These are phyloP conservation scores for Ophiorrhiza pumila DNA, from an alignment of 257 asterid species.

Conservation along the genomic window DNA sequence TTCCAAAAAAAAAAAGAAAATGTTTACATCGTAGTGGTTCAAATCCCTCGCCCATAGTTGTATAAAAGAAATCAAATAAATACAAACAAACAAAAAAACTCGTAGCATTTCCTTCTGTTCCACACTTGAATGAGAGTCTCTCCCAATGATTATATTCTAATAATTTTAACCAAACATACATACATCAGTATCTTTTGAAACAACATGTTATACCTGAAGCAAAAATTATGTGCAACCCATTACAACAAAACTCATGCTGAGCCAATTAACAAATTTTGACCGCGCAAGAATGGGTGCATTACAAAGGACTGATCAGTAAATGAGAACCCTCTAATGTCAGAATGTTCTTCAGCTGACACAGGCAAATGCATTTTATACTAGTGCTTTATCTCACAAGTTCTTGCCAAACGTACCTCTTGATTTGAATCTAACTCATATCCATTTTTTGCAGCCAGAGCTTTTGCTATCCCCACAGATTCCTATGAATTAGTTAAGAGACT, in stretches of 20 bases:
- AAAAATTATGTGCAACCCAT: not conserved
- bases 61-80: too few species aligned
- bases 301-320: not conserved
- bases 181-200: not conserved
- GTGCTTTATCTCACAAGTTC: not conserved
- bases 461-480: conserved; percentile 99
- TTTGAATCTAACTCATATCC: conserved; percentile 96
- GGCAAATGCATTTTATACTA: not conserved
- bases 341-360: not conserved
- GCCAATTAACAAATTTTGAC: not conserved
- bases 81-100: not conserved
- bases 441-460: conserved; percentile 96
- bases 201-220: not conserved
- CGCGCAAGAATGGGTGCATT: not conserved
- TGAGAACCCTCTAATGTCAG: not conserved
- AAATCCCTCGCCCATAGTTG: not conserved
- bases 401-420: conserved; percentile 68
- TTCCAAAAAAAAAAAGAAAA: too few species aligned
- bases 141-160: not conserved
- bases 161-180: not conserved
- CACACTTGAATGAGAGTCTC: not conserved
- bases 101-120: not conserved
- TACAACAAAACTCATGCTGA: not conserved
- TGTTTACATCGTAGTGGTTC: not conserved
- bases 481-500: conserved; percentile 28